phyloP scores from a whole-genome alignment of 257 asterid species.

The Fraxinus cuspidata region DNA sequence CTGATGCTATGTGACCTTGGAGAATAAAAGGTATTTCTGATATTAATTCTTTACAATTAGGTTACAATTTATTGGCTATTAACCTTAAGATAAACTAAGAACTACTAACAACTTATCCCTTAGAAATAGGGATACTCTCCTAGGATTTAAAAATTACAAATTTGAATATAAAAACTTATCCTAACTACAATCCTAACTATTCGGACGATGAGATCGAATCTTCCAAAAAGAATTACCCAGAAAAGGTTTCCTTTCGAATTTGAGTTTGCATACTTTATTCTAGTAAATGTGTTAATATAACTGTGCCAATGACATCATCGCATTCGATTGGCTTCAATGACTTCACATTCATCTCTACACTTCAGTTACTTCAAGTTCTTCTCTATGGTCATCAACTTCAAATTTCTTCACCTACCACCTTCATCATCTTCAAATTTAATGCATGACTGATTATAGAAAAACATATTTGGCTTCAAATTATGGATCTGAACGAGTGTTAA shows the following conservation, averaged over 20 bases:
- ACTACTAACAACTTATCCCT: no score
- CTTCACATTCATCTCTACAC: neutral
- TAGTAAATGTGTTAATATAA: neutral
- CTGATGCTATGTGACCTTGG: neutral
- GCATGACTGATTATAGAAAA: constrained; percentile 15
- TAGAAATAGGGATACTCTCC: no score
- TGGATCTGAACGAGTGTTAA: neutral
- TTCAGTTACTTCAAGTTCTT: neutral
- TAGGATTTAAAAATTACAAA: no score
- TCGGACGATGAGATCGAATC: no score
- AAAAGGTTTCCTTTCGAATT: neutral
- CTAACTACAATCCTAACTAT: no score
- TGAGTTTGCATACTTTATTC: neutral
- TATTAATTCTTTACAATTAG: no score
- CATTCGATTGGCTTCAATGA: neutral
- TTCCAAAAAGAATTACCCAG: neutral
- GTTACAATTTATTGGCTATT: no score
- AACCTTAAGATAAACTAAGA: no score
- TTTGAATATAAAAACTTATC: no score
- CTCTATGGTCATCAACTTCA: neutral
- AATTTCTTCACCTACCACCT: neutral
- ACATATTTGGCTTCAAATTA: neutral
- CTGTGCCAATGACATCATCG: neutral
- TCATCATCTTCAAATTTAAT: neutral
- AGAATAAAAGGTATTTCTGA: no score